Evolutionary conservation across 768 basidiomycete genomes (phyloP).

Genomic region (Phaffia tasmanica): DNA sequence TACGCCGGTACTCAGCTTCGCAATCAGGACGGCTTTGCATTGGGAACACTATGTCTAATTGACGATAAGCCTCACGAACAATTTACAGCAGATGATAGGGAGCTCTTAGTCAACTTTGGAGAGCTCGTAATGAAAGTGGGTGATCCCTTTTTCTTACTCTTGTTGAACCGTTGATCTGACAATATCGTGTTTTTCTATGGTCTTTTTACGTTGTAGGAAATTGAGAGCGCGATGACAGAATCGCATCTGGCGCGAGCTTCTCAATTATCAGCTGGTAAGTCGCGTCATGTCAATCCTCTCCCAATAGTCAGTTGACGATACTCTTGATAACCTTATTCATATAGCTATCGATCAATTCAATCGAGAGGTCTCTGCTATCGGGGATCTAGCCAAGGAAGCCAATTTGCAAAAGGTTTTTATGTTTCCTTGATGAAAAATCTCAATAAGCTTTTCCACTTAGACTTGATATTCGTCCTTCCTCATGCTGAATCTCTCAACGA

Average conservation of each 20-base stretch:
- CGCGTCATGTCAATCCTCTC: too few relatives aligned
- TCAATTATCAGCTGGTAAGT: too few relatives aligned
- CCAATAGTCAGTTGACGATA: background rate
- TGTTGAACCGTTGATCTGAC: too few relatives aligned
- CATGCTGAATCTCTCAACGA: too few relatives aligned
- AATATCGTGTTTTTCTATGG: too few relatives aligned
- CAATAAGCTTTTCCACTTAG: too few relatives aligned
- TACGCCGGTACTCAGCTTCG: slow-evolving; percentile 15
- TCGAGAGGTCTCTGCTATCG: slow-evolving; percentile 83
- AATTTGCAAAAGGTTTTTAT: slow-evolving; percentile 56
- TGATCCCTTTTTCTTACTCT: too few relatives aligned
- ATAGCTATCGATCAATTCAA: slow-evolving; percentile 43
- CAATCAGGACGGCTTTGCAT: slow-evolving; percentile 2
- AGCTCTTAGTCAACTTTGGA: slow-evolving; percentile 3
- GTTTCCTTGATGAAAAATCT: too few relatives aligned
- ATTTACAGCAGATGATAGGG: background rate
- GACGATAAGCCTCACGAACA: background rate
- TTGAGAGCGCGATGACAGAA: background rate
- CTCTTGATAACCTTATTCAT: background rate
- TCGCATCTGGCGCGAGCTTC: background rate
- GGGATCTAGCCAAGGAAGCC: slow-evolving; percentile 46
- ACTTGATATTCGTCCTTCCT: too few relatives aligned
- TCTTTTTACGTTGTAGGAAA: background rate
- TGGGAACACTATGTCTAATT: slow-evolving; percentile 10
- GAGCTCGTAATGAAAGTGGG: slow-evolving; percentile 3